Evolutionary conservation across 164 flowering plant genomes (phyloP), one percentile per base, ranked within the genome.

Genomic region (Vitis vinifera): DNA sequence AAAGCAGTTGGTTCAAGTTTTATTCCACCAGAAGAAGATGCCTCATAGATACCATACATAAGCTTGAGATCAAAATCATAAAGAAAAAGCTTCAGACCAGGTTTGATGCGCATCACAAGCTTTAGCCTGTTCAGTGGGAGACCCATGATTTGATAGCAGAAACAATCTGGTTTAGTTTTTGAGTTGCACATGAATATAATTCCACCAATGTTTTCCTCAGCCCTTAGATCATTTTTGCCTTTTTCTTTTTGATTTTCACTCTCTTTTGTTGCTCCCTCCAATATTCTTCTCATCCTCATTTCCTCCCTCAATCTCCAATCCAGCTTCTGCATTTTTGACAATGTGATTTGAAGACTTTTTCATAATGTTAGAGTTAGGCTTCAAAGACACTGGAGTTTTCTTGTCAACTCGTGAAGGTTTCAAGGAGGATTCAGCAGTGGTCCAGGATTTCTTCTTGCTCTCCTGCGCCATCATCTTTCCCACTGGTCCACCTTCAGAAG

Each of bases 101-200:
- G 91, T 75, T 73, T 85, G 56, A 89, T 69, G 55, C 79, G 65
- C 73, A 87, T 51, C 12, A 91, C 87, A 70, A 80, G 14, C 49
- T 89, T 94, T 73, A 81, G 78, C 71, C 80, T 79, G 57, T 48
- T 68, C 7, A 37, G 7, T 9, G 89, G 30, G 51, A 89, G 83
- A 74, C 92, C 97, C 92, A 91, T 85, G 37, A 91, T 78, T 30
- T 69, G 71, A 75, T 86, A 91, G 6, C 65, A 79, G 63, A 88
- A 88, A 82, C 92, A 89, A 79, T 91, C 94, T 9, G 89, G 89
- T 59, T 89, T 89, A 10, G 97, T 91, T 71, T 86, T 89, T 12
- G 81, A 66, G 77, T 68, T 91, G 80, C 97, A 91, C 92, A 91
- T 86, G 60, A 89, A 88, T 59, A 91, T 91, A 67, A 89, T 19